Conservation (phyloP, 2,329 filamentous ascomycete genomes). For the Grosmannia clavigera region DNA sequence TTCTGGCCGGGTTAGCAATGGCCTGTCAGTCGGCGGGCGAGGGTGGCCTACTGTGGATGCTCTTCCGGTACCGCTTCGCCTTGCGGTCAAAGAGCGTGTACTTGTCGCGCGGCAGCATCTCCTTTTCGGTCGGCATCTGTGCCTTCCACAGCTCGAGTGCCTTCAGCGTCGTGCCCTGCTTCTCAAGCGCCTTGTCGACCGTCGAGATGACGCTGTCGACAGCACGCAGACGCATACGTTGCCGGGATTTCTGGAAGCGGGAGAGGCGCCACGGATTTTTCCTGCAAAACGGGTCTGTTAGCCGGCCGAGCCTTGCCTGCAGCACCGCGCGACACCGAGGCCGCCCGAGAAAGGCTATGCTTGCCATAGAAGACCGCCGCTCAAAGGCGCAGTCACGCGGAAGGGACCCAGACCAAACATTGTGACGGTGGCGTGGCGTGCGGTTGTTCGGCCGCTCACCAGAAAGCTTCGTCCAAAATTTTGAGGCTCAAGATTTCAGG, state of each 20-base stretch:
- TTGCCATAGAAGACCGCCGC: slow-evolving; percentile 72
- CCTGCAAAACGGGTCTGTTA: slow-evolving; percentile 30
- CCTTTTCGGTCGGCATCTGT: slow-evolving; percentile 89
- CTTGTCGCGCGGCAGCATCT: slow-evolving; percentile 95
- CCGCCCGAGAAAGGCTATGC: neutral
- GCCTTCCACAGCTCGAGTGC: slow-evolving; percentile 81
- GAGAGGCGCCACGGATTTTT: slow-evolving; percentile 97
- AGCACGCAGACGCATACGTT: slow-evolving; percentile 67
- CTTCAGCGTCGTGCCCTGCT: slow-evolving; percentile 59
- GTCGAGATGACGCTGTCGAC: slow-evolving; percentile 84
- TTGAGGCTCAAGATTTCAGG: neutral
- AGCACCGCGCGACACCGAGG: neutral
- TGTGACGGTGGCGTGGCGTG: slow-evolving; percentile 15
- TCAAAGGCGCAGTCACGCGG: slow-evolving; percentile 64
- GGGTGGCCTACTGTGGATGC: slow-evolving; percentile 71
- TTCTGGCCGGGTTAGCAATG: slow-evolving; percentile 33
- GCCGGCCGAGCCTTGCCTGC: neutral
- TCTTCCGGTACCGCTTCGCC: slow-evolving; percentile 90
- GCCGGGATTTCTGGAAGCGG: slow-evolving; percentile 76
- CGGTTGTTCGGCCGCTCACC: neutral
- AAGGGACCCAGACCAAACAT: slow-evolving; percentile 83
- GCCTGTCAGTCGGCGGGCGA: too few relatives aligned
- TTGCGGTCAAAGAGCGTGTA: slow-evolving; percentile 97
- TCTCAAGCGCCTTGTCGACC: slow-evolving; percentile 64
- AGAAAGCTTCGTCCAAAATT: neutral